These are phyloP conservation scores for Datisca glomerata DNA, from an alignment of 306 rosid species.

Conservation along the genomic window DNA sequence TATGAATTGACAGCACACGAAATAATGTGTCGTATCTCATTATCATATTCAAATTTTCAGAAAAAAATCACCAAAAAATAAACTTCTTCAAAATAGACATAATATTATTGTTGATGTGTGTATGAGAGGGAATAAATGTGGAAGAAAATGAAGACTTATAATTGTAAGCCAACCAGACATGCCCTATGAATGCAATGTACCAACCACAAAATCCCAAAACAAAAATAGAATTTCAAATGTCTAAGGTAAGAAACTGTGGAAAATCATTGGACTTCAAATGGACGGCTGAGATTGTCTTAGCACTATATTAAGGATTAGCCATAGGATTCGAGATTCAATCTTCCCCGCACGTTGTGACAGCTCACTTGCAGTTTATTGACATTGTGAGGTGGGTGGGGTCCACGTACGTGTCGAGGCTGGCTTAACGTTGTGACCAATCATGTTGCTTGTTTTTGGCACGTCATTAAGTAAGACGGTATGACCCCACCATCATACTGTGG, in stretches of 20 bases:
- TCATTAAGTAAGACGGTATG: slow-evolving; percentile 12
- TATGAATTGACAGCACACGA: too few relatives aligned
- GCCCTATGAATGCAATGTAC: slow-evolving; percentile 43
- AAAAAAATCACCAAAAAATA: too few relatives aligned
- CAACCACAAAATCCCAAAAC: slow-evolving; percentile 32
- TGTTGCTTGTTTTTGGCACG: slow-evolving; percentile 42
- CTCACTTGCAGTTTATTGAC: slow-evolving; percentile 56
- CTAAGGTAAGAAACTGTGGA: slow-evolving; percentile 24
- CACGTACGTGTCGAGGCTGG: slow-evolving; percentile 24
- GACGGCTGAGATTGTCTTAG: slow-evolving; percentile 22
- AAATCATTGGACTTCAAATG: neutral
- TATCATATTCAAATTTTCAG: too few relatives aligned
- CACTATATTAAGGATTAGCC: neutral
- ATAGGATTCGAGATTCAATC: slow-evolving; percentile 15
- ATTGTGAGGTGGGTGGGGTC: slow-evolving; percentile 38
- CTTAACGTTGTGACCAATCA: slow-evolving; percentile 54
- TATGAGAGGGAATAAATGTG: neutral
- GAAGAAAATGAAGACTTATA: slow-evolving; percentile 4
- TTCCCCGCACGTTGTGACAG: slow-evolving; percentile 49
- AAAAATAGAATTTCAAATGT: slow-evolving; percentile 1
- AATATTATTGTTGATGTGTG: neutral
- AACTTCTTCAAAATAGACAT: too few relatives aligned
- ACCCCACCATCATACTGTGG: slow-evolving; percentile 12
- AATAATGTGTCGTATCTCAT: too few relatives aligned
- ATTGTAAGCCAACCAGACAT: slow-evolving; percentile 25